Evolutionary conservation across 179 eudicot species (phyloP).

Genomic region (Heliamphora pulchella): DNA sequence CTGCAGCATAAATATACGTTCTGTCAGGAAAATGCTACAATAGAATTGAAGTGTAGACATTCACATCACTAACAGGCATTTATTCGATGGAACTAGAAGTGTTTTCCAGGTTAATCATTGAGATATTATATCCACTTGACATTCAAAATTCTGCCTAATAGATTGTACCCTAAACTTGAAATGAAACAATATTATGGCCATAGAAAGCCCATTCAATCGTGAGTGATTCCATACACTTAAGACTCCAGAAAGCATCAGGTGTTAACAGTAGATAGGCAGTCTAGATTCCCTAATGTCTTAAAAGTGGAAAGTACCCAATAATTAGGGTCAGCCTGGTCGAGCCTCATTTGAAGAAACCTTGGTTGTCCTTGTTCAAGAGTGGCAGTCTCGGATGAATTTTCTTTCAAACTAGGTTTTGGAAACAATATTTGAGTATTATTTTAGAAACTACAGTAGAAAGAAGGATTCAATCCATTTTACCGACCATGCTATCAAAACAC

Average conservation of each 20-base stretch:
- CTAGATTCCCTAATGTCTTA: background rate
- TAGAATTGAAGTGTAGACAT: background rate
- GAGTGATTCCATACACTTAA: background rate
- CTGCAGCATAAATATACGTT: constrained; percentile 7
- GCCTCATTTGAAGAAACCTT: background rate
- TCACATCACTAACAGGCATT: background rate
- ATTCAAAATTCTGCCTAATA: background rate
- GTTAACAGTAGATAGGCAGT: background rate
- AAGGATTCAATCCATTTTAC: no score
- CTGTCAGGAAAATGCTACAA: background rate
- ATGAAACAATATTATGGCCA: background rate
- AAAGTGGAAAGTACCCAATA: background rate
- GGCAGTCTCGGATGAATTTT: background rate
- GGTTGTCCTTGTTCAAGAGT: background rate
- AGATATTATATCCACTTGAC: background rate
- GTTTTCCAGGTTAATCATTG: background rate
- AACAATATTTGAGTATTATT: background rate
- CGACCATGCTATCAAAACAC: no score
- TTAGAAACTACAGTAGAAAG: background rate
- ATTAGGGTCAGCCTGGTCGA: background rate
- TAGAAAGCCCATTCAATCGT: background rate
- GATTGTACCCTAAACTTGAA: background rate
- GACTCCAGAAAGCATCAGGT: background rate
- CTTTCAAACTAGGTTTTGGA: constrained; percentile 1
- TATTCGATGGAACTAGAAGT: background rate